These are phyloP conservation scores for Ceratocystis papillata DNA, from an alignment of 2,329 filamentous ascomycete species.

Conservation along the genomic window DNA sequence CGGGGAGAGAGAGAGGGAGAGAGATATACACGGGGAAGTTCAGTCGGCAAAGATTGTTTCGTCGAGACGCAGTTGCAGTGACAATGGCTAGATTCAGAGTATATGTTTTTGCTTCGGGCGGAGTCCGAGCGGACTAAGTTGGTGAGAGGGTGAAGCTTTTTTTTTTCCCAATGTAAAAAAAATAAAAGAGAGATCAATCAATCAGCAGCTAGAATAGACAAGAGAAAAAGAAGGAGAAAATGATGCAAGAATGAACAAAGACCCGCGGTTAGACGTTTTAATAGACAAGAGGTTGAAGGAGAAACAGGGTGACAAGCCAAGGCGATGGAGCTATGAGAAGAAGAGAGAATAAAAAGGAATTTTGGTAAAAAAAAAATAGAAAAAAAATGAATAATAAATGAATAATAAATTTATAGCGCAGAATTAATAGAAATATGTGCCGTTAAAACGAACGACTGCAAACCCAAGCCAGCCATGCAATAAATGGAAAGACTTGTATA, in stretches of 20 bases:
- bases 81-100: not conserved
- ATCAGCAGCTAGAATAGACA: not conserved
- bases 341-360: not conserved
- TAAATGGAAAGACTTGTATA: not conserved
- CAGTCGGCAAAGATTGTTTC: not conserved
- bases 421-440: not conserved
- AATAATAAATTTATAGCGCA: not conserved
- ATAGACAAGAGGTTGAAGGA: slow-evolving; percentile 1
- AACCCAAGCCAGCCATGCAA: slow-evolving; percentile 4
- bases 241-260: slow-evolving; percentile 2
- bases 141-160: not conserved
- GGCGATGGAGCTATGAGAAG: slow-evolving; percentile 12
- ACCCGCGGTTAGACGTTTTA: slow-evolving; percentile 10
- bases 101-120: not conserved
- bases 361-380: not conserved
- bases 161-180: not conserved
- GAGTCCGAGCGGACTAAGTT: not conserved
- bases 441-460: not conserved
- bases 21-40: not conserved
- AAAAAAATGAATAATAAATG: not conserved
- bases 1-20: not conserved
- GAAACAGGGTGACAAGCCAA: not conserved
- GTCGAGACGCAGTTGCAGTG: not conserved
- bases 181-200: not conserved
- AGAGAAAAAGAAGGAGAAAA: slow-evolving; percentile 4